A percentile compares a stretch with the other conserved stretches of the same genome.
These are phyloP conservation scores for grape (Vitis vinifera) DNA, from an alignment of 164 flowering plant genomes.

Conservation along the genomic window DNA sequence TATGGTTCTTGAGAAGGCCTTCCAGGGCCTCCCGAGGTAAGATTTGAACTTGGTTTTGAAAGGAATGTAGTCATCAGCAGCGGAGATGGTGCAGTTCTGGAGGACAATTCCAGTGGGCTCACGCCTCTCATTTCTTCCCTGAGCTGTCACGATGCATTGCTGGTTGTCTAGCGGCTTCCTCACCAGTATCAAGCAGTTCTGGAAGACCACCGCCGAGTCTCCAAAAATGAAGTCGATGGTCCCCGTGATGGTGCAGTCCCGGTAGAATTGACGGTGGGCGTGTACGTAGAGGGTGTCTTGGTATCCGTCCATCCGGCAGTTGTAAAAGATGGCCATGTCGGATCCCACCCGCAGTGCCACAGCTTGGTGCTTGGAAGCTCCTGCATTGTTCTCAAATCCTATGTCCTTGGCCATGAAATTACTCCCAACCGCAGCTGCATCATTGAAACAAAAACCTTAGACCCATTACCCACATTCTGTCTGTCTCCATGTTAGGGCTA, in stretches of 20 bases:
- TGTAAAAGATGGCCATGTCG: constrained; percentile 59
- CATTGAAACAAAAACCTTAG: too few relatives aligned
- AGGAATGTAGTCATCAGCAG: constrained; percentile 28
- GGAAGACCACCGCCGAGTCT: constrained; percentile 60
- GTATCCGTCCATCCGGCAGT: constrained; percentile 69
- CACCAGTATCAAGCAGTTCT: constrained; percentile 59
- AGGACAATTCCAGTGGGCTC: constrained; percentile 42
- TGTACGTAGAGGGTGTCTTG: constrained; percentile 77
- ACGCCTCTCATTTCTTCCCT: constrained; percentile 39
- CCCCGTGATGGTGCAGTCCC: constrained; percentile 75
- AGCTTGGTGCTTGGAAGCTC: constrained; percentile 64
- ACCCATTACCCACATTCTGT: too few relatives aligned
- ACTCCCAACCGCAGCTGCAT: constrained; percentile 47
- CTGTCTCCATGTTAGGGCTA: too few relatives aligned
- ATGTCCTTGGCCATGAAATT: constrained; percentile 72
- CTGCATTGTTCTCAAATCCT: constrained; percentile 82
- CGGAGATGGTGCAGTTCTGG: constrained; percentile 51
- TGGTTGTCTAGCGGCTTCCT: constrained; percentile 54
- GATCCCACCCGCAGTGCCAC: constrained; percentile 68
- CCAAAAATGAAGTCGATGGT: constrained; percentile 85
- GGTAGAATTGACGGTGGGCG: constrained; percentile 71
- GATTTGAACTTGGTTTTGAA: constrained; percentile 21
- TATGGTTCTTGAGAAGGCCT: constrained; percentile 44
- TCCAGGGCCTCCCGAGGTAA: constrained; percentile 72
- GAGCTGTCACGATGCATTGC: constrained; percentile 53